phyloP scores from a whole-genome alignment of 306 rosid genomes.

The Rosa persica region DNA sequence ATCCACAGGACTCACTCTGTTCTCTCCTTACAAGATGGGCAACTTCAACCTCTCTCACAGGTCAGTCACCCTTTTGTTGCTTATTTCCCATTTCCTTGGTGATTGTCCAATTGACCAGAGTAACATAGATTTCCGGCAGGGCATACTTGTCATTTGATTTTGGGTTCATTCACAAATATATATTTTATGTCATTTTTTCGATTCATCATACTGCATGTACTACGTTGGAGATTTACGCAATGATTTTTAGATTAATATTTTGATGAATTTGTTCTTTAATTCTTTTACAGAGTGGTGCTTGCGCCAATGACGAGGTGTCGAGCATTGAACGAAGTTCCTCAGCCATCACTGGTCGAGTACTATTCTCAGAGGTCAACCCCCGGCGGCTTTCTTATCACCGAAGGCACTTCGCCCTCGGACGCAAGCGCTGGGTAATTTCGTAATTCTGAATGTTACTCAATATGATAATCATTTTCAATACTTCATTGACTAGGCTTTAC shows the following conservation, averaged over 20 bases:
- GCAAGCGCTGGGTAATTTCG: conserved; percentile 48
- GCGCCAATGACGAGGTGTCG: conserved; percentile 64
- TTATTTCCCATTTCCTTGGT: background rate
- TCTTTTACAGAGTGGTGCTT: conserved; percentile 48
- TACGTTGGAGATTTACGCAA: background rate
- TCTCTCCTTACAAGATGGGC: conserved; percentile 73
- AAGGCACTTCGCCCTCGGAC: conserved; percentile 50
- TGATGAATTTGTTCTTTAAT: background rate
- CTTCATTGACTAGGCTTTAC: background rate
- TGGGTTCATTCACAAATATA: too few relatives aligned
- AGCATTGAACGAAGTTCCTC: conserved; percentile 47
- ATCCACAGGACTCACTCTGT: conserved; percentile 31
- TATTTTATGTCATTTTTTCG: too few relatives aligned
- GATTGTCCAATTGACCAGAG: background rate
- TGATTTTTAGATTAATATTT: background rate
- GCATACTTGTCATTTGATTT: too few relatives aligned
- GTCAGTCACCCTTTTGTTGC: conserved; percentile 23
- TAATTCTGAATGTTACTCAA: background rate
- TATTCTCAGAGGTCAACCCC: conserved; percentile 48
- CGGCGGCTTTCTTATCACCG: conserved; percentile 54
- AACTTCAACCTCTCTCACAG: conserved; percentile 74
- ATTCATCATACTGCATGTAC: background rate
- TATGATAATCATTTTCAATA: background rate
- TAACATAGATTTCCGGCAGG: too few relatives aligned
- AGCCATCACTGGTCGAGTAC: conserved; percentile 40